Conservation (phyloP, 2,329 filamentous ascomycete genomes). For the Keithomyces neogunnii region DNA sequence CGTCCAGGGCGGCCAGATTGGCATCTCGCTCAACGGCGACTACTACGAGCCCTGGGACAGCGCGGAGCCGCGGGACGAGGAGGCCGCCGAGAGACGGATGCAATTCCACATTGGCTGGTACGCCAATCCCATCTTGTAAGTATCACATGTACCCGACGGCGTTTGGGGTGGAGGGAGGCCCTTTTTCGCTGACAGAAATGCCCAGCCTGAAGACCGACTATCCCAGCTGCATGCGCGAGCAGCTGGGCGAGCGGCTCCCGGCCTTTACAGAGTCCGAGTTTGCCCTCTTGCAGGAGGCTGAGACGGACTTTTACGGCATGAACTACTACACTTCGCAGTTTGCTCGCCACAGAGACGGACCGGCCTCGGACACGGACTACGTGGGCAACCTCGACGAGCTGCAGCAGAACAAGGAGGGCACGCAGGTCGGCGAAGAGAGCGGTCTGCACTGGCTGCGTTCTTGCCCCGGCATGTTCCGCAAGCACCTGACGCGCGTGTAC, state of each 20-base stretch:
- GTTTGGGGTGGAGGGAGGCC: too few species aligned
- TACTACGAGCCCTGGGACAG: constrained; percentile 28
- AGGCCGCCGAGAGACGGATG: constrained; percentile 26
- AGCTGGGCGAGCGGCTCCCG: constrained; percentile 23
- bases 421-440: constrained; percentile 19
- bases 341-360: constrained; percentile 17
- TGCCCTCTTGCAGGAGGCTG: constrained; percentile 13
- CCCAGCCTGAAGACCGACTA: constrained; percentile 21
- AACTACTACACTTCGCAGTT: constrained; percentile 32
- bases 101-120: constrained; percentile 32
- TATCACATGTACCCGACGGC: not conserved
- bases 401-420: constrained; percentile 21
- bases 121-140: constrained; percentile 29
- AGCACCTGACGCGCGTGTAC: constrained; percentile 19
- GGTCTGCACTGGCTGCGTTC: constrained; percentile 26
- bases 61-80: constrained; percentile 14
- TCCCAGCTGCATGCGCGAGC: constrained; percentile 26
- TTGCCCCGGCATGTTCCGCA: constrained; percentile 18
- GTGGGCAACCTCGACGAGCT: constrained; percentile 24
- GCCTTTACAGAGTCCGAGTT: constrained; percentile 19
- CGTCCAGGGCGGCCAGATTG: constrained; percentile 21
- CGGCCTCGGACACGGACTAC: constrained; percentile 20
- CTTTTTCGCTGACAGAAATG: not conserved
- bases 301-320: constrained; percentile 30
- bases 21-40: constrained; percentile 28